Conservation (phyloP, 495 filamentous ascomycete genomes). For the Podospora pseudopauciseta region DNA sequence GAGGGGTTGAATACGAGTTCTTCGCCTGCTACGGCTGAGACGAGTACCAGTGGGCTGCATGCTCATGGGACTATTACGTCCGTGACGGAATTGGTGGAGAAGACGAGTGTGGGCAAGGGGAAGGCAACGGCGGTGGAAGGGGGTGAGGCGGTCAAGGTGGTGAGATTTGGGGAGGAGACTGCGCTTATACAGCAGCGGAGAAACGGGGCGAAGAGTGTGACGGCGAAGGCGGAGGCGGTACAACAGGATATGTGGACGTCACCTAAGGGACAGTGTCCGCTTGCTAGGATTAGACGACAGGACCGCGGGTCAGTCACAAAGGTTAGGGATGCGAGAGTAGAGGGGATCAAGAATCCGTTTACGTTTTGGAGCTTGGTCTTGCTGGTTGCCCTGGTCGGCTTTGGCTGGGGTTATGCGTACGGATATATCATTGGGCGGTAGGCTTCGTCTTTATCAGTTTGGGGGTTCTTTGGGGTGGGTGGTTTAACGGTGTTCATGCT, state of each 20-base stretch:
- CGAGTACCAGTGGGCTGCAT: not conserved
- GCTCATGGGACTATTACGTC: slow-evolving; percentile 5
- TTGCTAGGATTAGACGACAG: not conserved
- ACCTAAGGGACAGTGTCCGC: not conserved
- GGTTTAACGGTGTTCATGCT: too few species aligned
- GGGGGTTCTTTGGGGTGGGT: not conserved
- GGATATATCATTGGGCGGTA: not conserved
- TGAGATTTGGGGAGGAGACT: slow-evolving; percentile 4
- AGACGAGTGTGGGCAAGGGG: not conserved
- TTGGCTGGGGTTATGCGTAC: slow-evolving; percentile 1
- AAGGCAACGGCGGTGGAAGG: not conserved
- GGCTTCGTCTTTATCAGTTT: not conserved
- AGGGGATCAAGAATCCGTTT: not conserved
- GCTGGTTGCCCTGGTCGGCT: not conserved
- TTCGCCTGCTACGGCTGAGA: not conserved
- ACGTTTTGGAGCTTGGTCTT: slow-evolving; percentile 4
- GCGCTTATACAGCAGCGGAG: not conserved
- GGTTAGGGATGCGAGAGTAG: not conserved
- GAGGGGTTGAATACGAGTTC: not conserved
- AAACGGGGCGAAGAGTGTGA: slow-evolving; percentile 1
- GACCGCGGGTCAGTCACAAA: not conserved
- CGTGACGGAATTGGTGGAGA: slow-evolving; percentile 1
- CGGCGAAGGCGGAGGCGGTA: not conserved
- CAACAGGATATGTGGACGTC: not conserved
- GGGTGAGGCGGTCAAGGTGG: not conserved